These are phyloP conservation scores for Xylaria polymorpha DNA, from an alignment of 2,329 filamentous ascomycete genomes.

Conservation along the genomic window DNA sequence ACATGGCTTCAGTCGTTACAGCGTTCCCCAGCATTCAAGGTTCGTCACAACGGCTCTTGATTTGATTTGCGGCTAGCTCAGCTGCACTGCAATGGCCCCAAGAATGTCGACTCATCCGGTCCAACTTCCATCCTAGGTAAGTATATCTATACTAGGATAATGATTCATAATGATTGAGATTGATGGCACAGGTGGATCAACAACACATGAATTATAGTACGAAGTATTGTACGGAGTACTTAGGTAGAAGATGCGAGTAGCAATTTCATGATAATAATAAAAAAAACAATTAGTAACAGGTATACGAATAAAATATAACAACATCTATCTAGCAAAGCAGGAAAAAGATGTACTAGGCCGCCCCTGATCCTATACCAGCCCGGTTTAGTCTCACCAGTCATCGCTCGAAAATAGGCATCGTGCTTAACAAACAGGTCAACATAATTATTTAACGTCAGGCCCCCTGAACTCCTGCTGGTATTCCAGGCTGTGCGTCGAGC, in stretches of 20 bases:
- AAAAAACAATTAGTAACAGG: neutral
- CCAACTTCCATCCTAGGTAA: neutral
- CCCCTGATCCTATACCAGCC: slow-evolving; percentile 8
- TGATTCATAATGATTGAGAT: slow-evolving; percentile 7
- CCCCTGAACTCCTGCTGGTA: slow-evolving; percentile 38
- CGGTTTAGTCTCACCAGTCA: slow-evolving; percentile 1
- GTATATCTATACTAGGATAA: neutral
- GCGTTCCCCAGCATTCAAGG: slow-evolving; percentile 22
- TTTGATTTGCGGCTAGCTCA: slow-evolving; percentile 4
- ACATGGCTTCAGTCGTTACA: slow-evolving; percentile 26
- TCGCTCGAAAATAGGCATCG: neutral
- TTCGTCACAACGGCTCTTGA: slow-evolving; percentile 10
- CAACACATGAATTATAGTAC: neutral
- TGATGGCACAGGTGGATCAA: neutral
- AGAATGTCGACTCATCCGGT: neutral
- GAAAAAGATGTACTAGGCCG: slow-evolving; percentile 8
- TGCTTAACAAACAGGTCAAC: neutral
- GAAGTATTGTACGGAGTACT: too few species aligned
- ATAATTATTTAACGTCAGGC: slow-evolving; percentile 16
- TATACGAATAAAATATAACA: neutral
- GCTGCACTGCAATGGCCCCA: neutral
- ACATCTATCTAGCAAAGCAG: neutral
- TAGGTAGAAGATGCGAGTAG: neutral
- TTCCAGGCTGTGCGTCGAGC: slow-evolving; percentile 34
- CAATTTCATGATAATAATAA: slow-evolving; percentile 1